These are phyloP conservation scores for Vitis hybrid DNA, from an alignment of 177 flowering plant species.

Conservation along the genomic window DNA sequence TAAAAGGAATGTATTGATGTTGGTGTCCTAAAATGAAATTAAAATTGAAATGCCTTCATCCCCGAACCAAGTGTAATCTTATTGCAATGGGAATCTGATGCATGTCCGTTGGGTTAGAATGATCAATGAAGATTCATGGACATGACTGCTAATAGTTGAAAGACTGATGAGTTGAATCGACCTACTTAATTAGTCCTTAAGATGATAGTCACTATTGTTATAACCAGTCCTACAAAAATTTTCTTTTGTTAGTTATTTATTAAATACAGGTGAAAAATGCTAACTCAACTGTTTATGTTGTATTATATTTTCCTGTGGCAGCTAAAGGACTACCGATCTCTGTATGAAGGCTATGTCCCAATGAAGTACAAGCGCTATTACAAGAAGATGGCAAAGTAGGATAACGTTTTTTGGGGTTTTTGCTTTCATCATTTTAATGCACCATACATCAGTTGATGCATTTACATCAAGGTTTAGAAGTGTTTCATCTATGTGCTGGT, in stretches of 20 bases:
- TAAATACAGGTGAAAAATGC: not conserved
- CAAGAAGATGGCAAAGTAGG: slow-evolving; percentile 89
- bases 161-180: no score
- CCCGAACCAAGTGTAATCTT: no score
- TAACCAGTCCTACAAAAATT: no score
- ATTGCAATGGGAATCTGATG: no score
- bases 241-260: not conserved
- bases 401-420: not conserved
- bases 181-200: no score
- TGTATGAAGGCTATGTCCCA: slow-evolving; percentile 86
- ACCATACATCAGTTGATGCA: not conserved
- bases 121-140: no score
- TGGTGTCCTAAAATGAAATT: no score
- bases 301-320: slow-evolving; percentile 29
- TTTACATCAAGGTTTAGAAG: not conserved
- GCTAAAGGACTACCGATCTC: slow-evolving; percentile 66
- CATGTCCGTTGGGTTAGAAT: no score
- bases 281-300: not conserved
- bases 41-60: no score
- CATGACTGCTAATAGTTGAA: no score
- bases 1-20: no score
- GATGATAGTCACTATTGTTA: no score
- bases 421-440: slow-evolving; percentile 2
- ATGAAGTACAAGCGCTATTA: slow-evolving; percentile 83
- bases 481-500: not conserved